Base-by-base conservation (phyloP, 2,329 filamentous ascomycete species). In the Alternaria sp. region DNA sequence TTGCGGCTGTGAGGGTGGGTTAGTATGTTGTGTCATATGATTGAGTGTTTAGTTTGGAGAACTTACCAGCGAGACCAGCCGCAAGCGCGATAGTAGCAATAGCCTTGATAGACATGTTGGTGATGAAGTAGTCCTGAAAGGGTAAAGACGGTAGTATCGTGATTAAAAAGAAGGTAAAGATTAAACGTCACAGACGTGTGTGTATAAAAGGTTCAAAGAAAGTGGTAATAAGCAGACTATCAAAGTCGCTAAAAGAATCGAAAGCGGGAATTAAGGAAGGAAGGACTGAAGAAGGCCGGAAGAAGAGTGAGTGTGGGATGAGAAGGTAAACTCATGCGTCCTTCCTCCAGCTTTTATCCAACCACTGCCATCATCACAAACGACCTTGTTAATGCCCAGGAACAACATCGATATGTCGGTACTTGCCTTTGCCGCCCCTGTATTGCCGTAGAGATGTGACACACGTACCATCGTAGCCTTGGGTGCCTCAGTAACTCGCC, bases 161-260 rank as follows among this genome's bases (percentile, higher is more conserved):
- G 54, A 74, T 74, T 73, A 74, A 66, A 71, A 65, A 67, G 57
- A 54, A 44, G 58, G 55, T 54, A 67, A 64, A 52, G 60, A 72
- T 68, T 70, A 73, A 69, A 74, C 71, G 74, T 78, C 75, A 66
- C 74, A 76, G 75, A 77, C 74, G 74, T 67, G 63, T 64, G 77
- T 73, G 74, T 67, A 65, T 64, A 68, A 59, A 56, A 63, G 19
- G 54, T 70, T 59, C 43, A 68, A 65, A 71, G 71, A 67, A 65
- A 64, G 65, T 60, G 67, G 59, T 17, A 40, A 62, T 47, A n/a
- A 47, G 71, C 72, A 69, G 74, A 78, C 76, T 78, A 70, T 78
- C 76, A 78, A 78, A 78, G 76, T 71, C 75, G 71, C 71, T 45
- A 64, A 59, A 17, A 66, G 66, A 70, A 69, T 51, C 65, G 59